phyloP scores from a whole-genome alignment of 495 filamentous ascomycete genomes.

The Melanomma pulvis-pyrius region DNA sequence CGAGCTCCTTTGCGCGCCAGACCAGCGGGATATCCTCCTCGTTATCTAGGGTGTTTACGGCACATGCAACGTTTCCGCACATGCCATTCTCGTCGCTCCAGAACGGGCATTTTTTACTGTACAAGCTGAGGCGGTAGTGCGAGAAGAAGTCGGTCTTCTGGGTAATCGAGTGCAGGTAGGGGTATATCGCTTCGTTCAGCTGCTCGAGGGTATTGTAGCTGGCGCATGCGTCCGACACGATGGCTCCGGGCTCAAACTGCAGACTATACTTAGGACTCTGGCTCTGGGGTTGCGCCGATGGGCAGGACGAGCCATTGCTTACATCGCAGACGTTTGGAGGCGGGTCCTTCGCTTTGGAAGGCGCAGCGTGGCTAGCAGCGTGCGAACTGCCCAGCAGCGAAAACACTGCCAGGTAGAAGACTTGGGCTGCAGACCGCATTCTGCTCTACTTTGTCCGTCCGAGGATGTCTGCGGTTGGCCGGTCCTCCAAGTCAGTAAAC shows the following conservation, averaged over 20 bases:
- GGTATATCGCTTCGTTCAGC: constrained; percentile 76
- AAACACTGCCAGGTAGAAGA: constrained; percentile 79
- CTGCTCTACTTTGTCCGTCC: constrained; percentile 13
- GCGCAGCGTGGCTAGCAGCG: constrained; percentile 43
- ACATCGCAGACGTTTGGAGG: constrained; percentile 67
- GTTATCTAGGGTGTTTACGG: constrained; percentile 94
- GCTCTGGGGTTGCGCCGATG: constrained; percentile 12
- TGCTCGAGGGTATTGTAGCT: constrained; percentile 87
- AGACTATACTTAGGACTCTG: constrained; percentile 31
- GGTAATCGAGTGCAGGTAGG: constrained; percentile 79
- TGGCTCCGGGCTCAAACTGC: constrained; percentile 66
- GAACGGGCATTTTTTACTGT: constrained; percentile 91
- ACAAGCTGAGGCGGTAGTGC: constrained; percentile 96
- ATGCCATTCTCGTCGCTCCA: constrained; percentile 92
- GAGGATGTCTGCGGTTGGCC: constrained; percentile 3
- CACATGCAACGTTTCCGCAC: constrained; percentile 96
- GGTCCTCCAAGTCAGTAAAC: constrained; percentile 29
- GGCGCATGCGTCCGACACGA: constrained; percentile 85
- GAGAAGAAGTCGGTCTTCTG: constrained; percentile 94
- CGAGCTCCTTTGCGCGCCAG: constrained; percentile 90
- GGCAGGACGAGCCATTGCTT: constrained; percentile 45
- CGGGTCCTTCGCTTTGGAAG: constrained; percentile 45
- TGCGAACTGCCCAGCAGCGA: constrained; percentile 60
- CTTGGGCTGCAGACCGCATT: constrained; percentile 69
- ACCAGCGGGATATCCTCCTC: constrained; percentile 89